Percentiles rank a stretch among this genome's conserved stretches.
Evolutionary conservation across 2,329 filamentous ascomycete genomes (phyloP).

Genomic region (Sclerotinia borealis): DNA sequence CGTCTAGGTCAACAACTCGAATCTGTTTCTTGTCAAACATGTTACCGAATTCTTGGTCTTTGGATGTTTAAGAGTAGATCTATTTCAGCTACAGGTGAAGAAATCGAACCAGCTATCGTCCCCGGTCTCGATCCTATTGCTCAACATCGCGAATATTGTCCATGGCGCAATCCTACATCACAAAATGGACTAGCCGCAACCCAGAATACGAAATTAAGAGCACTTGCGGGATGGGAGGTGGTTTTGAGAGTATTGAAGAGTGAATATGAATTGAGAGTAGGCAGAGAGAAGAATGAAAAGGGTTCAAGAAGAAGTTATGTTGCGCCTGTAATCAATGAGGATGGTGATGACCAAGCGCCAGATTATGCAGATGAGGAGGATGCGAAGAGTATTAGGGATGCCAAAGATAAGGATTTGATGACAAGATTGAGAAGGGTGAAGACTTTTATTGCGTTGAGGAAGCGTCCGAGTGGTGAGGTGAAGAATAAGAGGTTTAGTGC

Average conservation of each 20-base stretch:
- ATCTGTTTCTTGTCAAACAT: conserved; percentile 66
- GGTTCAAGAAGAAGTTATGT: conserved; percentile 5
- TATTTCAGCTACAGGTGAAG: conserved; percentile 46
- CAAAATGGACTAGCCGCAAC: conserved; percentile 45
- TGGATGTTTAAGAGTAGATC: conserved; percentile 88
- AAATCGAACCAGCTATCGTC: conserved; percentile 53
- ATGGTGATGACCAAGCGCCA: conserved; percentile 1
- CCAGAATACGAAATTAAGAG: conserved; percentile 28
- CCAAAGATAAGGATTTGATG: conserved; percentile 68
- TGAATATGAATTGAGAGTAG: conserved; percentile 37
- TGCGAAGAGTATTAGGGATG: conserved; percentile 41
- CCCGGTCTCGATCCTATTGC: conserved; percentile 60
- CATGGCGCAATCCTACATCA: conserved; percentile 62
- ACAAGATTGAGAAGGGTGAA: conserved; percentile 64
- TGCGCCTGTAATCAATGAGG: neutral
- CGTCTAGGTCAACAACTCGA: conserved; percentile 28
- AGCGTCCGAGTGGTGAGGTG: conserved; percentile 19
- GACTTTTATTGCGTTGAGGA: conserved; percentile 64
- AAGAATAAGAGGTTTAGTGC: conserved; percentile 7
- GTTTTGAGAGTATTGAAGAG: conserved; percentile 51
- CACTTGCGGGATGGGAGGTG: conserved; percentile 48
- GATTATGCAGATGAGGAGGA: conserved; percentile 30
- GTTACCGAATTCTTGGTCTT: conserved; percentile 79
- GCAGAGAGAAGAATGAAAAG: conserved; percentile 17
- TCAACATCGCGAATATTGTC: conserved; percentile 79